A percentile compares a stretch with the other conserved stretches of the same genome.
Conservation (phyloP, 805 yeast genomes). For the Lipomyces yamanashiensis region DNA sequence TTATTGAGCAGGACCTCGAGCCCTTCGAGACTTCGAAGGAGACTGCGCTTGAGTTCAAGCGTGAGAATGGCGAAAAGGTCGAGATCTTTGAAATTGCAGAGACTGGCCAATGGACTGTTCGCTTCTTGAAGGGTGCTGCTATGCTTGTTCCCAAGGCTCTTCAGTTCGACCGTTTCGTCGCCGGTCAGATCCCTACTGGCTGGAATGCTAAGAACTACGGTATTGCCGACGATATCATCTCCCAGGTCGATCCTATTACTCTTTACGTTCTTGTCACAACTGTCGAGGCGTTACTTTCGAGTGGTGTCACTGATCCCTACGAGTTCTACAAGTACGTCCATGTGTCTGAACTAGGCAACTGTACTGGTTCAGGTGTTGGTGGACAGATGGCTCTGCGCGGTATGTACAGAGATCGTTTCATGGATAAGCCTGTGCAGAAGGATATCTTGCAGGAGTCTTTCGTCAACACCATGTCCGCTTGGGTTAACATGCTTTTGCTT, state of each 20-base stretch:
- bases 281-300: conserved; percentile 87
- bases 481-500: conserved; percentile 97
- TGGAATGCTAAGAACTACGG: conserved; percentile 97
- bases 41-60: conserved; percentile 92
- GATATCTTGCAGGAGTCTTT: conserved; percentile 97
- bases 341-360: conserved; percentile 98
- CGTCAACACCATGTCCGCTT: conserved; percentile 98
- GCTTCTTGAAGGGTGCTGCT: conserved; percentile 89
- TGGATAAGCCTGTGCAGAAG: conserved; percentile 93
- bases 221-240: conserved; percentile 87
- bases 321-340: conserved; percentile 98
- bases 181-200: conserved; percentile 97
- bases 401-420: conserved; percentile 94
- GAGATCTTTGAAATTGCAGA: conserved; percentile 88
- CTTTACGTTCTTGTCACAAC: conserved; percentile 91
- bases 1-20: conserved; percentile 94
- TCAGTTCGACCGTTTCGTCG: conserved; percentile 60
- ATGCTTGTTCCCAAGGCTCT: conserved; percentile 89
- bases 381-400: conserved; percentile 97
- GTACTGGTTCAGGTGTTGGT: conserved; percentile 99
- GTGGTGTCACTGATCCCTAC: conserved; percentile 98
- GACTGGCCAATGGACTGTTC: conserved; percentile 90
- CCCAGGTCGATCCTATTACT: conserved; percentile 96
- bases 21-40: conserved; percentile 94
- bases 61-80: conserved; percentile 90